These are phyloP conservation scores for Lepidium aucheri DNA, from an alignment of 345 rosid genomes.

Conservation along the genomic window DNA sequence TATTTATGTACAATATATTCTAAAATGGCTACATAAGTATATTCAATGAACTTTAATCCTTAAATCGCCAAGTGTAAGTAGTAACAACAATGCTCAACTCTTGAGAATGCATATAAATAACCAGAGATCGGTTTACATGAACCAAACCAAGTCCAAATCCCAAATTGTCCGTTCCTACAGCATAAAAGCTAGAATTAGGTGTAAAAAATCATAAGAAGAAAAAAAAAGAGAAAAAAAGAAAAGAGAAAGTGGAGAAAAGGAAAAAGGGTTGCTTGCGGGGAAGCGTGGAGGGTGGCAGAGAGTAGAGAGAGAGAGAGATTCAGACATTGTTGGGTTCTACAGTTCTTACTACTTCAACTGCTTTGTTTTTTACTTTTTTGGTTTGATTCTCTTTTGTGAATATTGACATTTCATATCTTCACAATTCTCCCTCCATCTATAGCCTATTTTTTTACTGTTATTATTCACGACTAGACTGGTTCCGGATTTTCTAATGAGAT, in stretches of 20 bases:
- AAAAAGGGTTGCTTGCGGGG: conserved; percentile 53
- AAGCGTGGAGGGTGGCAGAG: conserved; percentile 54
- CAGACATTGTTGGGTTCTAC: conserved; percentile 29
- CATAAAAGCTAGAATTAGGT: conserved; percentile 23
- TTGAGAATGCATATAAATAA: background rate
- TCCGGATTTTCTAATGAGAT: too few relatives aligned
- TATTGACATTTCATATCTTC: conserved; percentile 20
- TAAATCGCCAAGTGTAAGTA: background rate
- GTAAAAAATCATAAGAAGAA: background rate
- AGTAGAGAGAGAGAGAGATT: conserved; percentile 20
- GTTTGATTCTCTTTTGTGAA: conserved; percentile 21
- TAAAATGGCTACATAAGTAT: background rate
- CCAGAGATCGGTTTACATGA: conserved; percentile 9
- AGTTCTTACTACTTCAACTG: conserved; percentile 22
- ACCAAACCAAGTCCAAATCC: conserved; percentile 15
- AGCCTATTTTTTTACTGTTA: too few relatives aligned
- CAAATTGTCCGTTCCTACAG: conserved; percentile 27
- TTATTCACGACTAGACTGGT: too few relatives aligned
- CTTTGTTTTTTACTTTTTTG: conserved; percentile 13
- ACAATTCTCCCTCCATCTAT: background rate
- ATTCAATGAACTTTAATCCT: background rate
- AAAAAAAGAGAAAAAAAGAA: background rate
- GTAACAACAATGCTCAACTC: background rate
- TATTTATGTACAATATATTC: background rate
- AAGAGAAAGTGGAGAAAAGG: conserved; percentile 25